Evolutionary conservation across 495 filamentous ascomycete genomes (phyloP).

Genomic region (Penicillium argentinense): DNA sequence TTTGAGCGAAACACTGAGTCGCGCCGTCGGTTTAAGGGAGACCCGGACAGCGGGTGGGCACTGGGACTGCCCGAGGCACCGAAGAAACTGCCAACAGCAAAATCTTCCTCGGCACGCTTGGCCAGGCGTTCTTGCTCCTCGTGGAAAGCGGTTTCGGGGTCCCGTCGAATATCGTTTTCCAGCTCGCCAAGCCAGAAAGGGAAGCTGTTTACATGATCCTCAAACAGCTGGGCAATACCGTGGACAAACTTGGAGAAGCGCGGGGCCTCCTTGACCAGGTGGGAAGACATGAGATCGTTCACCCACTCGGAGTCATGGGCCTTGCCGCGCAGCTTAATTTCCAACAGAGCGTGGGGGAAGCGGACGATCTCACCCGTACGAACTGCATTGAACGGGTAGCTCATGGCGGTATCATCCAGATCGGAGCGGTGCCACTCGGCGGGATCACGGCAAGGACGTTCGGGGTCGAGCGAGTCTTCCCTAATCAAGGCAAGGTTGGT

Average conservation of each 20-base stretch:
- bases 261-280: slow-evolving; percentile 84
- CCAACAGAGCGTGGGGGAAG: slow-evolving; percentile 87
- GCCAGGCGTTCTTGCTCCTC: slow-evolving; percentile 82
- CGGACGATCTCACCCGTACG: slow-evolving; percentile 88
- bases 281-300: slow-evolving; percentile 83
- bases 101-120: slow-evolving; percentile 78
- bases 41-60: slow-evolving; percentile 52
- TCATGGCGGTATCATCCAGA: slow-evolving; percentile 79
- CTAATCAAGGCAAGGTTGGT: slow-evolving; percentile 90
- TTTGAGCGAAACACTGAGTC: slow-evolving; percentile 25
- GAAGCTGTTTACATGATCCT: slow-evolving; percentile 92
- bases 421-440: slow-evolving; percentile 88
- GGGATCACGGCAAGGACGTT: slow-evolving; percentile 84
- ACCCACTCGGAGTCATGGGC: slow-evolving; percentile 81
- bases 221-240: slow-evolving; percentile 85
- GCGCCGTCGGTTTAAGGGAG: slow-evolving; percentile 46
- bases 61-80: slow-evolving; percentile 49
- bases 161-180: slow-evolving; percentile 88
- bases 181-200: slow-evolving; percentile 93
- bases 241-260: slow-evolving; percentile 97
- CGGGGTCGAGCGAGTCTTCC: slow-evolving; percentile 80
- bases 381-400: slow-evolving; percentile 80
- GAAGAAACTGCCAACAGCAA: slow-evolving; percentile 83
- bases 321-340: slow-evolving; percentile 85
- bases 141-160: slow-evolving; percentile 87